Conservation (phyloP, 2,329 filamentous ascomycete species). For the Teratosphaeria epicoccoides region DNA sequence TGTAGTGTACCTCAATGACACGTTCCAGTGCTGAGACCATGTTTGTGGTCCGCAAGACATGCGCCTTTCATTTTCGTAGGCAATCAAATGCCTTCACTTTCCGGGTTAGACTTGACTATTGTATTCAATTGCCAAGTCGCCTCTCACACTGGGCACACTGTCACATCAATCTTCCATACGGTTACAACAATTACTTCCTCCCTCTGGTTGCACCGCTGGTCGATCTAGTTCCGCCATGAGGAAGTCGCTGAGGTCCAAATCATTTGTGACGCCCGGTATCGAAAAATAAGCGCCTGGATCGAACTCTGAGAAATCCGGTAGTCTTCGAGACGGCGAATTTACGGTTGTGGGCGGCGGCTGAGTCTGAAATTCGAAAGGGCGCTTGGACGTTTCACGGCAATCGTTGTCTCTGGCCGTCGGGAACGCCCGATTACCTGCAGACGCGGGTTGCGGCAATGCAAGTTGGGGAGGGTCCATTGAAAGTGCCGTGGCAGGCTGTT, state of each 20-base stretch:
- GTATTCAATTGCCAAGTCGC: not conserved
- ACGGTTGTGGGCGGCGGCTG: not conserved
- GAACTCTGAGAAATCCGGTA: conserved; percentile 5
- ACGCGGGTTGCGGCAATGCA: not conserved
- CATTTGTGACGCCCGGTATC: conserved; percentile 1
- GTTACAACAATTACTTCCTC: not conserved
- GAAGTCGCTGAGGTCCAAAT: conserved; percentile 15
- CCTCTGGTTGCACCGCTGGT: not conserved
- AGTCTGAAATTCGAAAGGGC: not conserved
- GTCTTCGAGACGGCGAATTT: not conserved
- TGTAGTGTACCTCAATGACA: conserved; percentile 33
- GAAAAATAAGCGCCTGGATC: conserved; percentile 6
- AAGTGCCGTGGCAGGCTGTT: not conserved
- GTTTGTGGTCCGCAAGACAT: not conserved
- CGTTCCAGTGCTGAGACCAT: conserved; percentile 22
- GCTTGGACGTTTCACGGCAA: not conserved
- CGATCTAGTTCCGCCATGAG: conserved; percentile 14
- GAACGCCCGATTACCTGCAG: not conserved
- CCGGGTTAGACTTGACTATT: not conserved
- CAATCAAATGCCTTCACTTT: not conserved
- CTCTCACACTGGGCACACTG: not conserved
- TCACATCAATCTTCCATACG: not conserved
- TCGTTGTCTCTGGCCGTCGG: not conserved
- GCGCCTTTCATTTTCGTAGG: not conserved
- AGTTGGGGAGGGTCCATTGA: not conserved